phyloP scores from a whole-genome alignment of 2,329 filamentous ascomycete genomes.

The Cryphonectria japonica region DNA sequence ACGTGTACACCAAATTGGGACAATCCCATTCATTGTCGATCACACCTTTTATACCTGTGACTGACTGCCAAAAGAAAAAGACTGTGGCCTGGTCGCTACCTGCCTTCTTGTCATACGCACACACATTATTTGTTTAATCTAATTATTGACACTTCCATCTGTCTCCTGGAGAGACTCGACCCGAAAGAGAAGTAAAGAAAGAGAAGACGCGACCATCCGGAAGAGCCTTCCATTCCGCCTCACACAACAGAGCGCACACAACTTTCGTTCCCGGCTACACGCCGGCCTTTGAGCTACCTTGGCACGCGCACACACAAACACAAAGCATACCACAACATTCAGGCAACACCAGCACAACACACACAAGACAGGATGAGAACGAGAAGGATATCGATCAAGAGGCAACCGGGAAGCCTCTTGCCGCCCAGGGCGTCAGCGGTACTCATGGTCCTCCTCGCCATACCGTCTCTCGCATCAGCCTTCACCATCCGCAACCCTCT shows the following conservation, averaged over 20 bases:
- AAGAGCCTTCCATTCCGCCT: constrained; percentile 12
- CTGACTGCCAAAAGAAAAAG: constrained; percentile 5
- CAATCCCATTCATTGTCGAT: constrained; percentile 20
- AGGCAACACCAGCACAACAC: background rate
- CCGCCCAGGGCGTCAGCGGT: constrained; percentile 20
- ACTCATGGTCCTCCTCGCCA: constrained; percentile 21
- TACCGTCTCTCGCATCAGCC: constrained; percentile 24
- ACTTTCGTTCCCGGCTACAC: constrained; percentile 16
- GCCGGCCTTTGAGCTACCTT: constrained; percentile 14
- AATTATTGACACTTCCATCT: background rate
- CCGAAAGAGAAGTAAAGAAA: background rate
- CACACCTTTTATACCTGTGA: constrained; percentile 17
- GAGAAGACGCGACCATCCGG: constrained; percentile 8
- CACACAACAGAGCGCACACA: constrained; percentile 18
- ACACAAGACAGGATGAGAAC: background rate
- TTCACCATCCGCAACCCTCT: constrained; percentile 20
- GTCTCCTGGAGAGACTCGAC: constrained; percentile 17
- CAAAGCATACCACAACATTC: constrained; percentile 15
- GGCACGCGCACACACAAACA: background rate
- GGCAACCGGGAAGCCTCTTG: constrained; percentile 6
- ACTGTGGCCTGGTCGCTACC: constrained; percentile 2
- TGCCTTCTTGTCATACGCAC: background rate
- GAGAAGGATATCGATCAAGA: constrained; percentile 19
- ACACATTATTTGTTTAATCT: background rate
- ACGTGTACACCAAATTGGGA: background rate